A percentile compares a stretch with the other conserved stretches of the same genome.
Conservation (phyloP, 257 asterid species). For the Nicotiana paniculata region DNA sequence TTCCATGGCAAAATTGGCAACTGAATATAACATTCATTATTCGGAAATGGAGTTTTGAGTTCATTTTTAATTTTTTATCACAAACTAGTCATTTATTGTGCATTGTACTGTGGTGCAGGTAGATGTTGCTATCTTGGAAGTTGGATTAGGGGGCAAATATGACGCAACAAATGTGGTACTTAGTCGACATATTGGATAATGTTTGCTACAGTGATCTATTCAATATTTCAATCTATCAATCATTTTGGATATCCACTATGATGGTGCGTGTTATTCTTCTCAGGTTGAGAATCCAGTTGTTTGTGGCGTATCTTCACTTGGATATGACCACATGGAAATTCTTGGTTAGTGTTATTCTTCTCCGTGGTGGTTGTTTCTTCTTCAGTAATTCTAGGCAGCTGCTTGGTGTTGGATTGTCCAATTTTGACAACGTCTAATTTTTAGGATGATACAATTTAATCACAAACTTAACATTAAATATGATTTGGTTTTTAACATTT, state of each 20-base stretch:
- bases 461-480: neutral
- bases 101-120: conserved; percentile 44
- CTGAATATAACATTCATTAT: neutral
- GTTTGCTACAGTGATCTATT: conserved; percentile 7
- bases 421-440: neutral
- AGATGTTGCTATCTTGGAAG: conserved; percentile 93
- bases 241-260: conserved; percentile 21
- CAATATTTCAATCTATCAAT: neutral
- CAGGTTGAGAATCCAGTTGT: conserved; percentile 81
- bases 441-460: neutral
- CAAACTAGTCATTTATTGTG: neutral
- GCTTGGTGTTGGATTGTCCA: conserved; percentile 6
- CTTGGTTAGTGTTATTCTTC: conserved; percentile 62
- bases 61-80: conserved; percentile 7
- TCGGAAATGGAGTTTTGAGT: conserved; percentile 1
- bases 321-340: conserved; percentile 96
- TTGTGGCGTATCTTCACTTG: conserved; percentile 86
- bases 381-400: conserved; percentile 28
- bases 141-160: conserved; percentile 91
- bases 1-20: conserved; percentile 4
- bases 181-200: neutral
- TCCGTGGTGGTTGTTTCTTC: conserved; percentile 14
- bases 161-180: conserved; percentile 99
- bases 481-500: neutral
- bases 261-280: conserved; percentile 18